A percentile compares a stretch with the other conserved stretches of the same genome.
Conservation (phyloP, 768 basidiomycete species). For the Termitomyces sp. region DNA sequence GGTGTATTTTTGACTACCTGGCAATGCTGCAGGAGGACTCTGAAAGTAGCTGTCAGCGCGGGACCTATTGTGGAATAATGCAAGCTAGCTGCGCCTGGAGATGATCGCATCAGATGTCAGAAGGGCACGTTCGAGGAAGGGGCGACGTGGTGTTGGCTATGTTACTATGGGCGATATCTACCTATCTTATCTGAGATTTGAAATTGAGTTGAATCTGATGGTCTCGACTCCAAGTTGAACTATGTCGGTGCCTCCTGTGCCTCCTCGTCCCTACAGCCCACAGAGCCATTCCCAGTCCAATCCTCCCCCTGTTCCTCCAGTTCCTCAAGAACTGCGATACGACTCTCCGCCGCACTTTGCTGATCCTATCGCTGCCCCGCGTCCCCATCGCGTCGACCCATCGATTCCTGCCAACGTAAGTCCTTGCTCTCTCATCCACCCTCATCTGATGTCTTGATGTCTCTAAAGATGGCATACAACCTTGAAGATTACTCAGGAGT, state of each 20-base stretch:
- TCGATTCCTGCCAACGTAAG: slow-evolving; percentile 58
- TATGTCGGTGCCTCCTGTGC: slow-evolving; percentile 23
- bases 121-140: neutral
- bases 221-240: neutral
- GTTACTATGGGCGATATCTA: too few relatives aligned
- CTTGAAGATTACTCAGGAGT: slow-evolving; percentile 41
- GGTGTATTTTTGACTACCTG: neutral
- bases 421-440: slow-evolving; percentile 12
- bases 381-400: slow-evolving; percentile 59
- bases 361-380: slow-evolving; percentile 57
- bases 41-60: neutral
- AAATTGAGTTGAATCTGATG: neutral
- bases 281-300: slow-evolving; percentile 6
- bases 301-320: slow-evolving; percentile 26
- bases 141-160: too few relatives aligned
- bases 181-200: neutral
- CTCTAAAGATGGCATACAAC: slow-evolving; percentile 55
- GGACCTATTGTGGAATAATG: neutral
- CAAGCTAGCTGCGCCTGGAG: neutral
- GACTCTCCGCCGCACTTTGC: slow-evolving; percentile 47
- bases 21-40: neutral
- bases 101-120: neutral
- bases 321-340: slow-evolving; percentile 24
- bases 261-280: slow-evolving; percentile 23
- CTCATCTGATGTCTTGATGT: neutral